Base-by-base conservation (phyloP, 192 early-diverging fungal species). In the Cetraspora pellucida region DNA sequence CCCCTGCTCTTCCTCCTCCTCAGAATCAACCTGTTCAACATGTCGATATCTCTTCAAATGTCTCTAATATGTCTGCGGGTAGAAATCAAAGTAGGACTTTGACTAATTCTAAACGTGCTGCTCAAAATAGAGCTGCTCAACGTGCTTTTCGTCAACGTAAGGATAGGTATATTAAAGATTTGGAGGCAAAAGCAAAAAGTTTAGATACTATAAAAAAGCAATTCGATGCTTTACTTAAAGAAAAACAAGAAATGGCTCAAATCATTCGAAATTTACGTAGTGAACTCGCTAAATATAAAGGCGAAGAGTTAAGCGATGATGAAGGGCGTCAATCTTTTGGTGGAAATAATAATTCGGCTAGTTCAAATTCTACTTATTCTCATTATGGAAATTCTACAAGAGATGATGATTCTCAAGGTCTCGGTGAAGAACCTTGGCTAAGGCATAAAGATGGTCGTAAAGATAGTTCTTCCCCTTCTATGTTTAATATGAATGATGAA, bases 111-210 rank as follows among this genome's bases (percentile, higher is more conserved):
- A 95, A 94, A 81, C 88, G 95, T 78, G 93, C 94, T 3, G 93
- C 91, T 13, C 95, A 96, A 79, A 96, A 96, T 81, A 88, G 95
- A 19, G 93, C 93, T 2, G 95, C 95, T 3, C 95, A 96, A 82
- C 88, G 93, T 2, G 94, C 95, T 7, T 96, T 96, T 82, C 90
- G 95, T 50, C 93, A 96, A 82, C 89, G 95, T 45, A 89, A 91
- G 65, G 90, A 94, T 73, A 87, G 88, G 77, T 94, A 96, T 78
- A 88, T 95, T 27, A 88, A 91, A 73, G 87, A 91, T 10, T 87
- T 96, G 0, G 95, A 96, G 81, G 85, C 84, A 1, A 87, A 89
- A 63, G 90, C 92, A 8, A 88, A 91, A 66, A 84, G 89, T 65
- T 82, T 94, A 73, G 74, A 76, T 5, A 16, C 25, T 9, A 30